Base-by-base conservation (phyloP, 2,329 filamentous ascomycete genomes). In the Lasiodiplodia theobromae region DNA sequence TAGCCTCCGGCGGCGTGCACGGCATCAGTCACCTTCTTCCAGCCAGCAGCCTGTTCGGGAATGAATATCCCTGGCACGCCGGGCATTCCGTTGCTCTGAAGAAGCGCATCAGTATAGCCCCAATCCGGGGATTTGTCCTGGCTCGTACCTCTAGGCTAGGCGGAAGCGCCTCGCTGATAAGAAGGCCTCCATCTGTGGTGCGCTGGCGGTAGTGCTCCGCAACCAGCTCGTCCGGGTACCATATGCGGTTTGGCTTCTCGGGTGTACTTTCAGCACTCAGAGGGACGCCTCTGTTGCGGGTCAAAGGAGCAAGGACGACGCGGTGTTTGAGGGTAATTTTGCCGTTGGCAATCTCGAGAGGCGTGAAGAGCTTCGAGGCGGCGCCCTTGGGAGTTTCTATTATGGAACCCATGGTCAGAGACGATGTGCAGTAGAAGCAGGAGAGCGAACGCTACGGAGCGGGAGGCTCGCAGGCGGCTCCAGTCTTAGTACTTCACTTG, bases 151-250 rank as follows among this genome's bases (percentile, higher is more conserved):
- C 81, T 3, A 75, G 72, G 73, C 74, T 84, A 75, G 79, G 86
- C 77, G 82, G 82, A 4, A 86, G 86, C 0, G 83, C 87, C 74
- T 91, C 88, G 3, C 84, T 85, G 71, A 91, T 84, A 52, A 90
- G 76, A 2, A 91, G 78, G 1, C 86, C 88, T 28, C 87, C 87
- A 4, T 84, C 82, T 11, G 80, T 79, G 44, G 81, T 85, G 28
- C 87, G 82, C 73, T 89, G 86, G 23, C 77, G 75, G 75, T 88
- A 88, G 77, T 88, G 86, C 67, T 86, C 82, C 21, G 78, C 74
- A 3, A 81, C 79, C 64, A 79, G 62, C n/a, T 84, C 81, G n/a
- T 79, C 79, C 1, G 82, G 82, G 18, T 83, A 76, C 79, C 85
- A 87, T 71, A 82, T 77, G 49, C 85, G 81, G 73, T 82, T 85